Conservation (phyloP, 768 basidiomycete genomes). For the Suillus weaverae region DNA sequence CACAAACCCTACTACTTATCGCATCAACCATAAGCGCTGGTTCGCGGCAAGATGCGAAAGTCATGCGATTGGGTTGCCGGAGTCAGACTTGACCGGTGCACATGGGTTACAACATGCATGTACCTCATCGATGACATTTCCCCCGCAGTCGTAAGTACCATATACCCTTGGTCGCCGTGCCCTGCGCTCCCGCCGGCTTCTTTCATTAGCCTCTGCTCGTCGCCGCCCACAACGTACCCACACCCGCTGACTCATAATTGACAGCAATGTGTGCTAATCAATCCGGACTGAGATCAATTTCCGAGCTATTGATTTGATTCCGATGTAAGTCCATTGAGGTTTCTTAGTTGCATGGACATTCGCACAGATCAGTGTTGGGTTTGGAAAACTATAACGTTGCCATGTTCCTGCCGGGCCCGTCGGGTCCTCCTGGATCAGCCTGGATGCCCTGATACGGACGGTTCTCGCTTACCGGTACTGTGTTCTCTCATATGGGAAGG, state of each 20-base stretch:
- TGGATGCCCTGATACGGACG: not conserved
- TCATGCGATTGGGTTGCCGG: not conserved
- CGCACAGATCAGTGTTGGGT: not conserved
- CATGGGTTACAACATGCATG: not conserved
- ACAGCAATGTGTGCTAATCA: not conserved
- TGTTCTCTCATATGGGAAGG: slow-evolving; percentile 1
- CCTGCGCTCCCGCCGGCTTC: not conserved
- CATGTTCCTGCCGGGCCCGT: not conserved
- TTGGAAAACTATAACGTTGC: not conserved
- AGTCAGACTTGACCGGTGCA: not conserved
- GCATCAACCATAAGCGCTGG: not conserved
- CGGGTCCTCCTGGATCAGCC: not conserved
- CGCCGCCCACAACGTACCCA: not conserved
- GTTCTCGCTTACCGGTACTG: not conserved
- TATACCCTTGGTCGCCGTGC: not conserved
- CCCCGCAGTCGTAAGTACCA: not conserved
- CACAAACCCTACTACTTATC: not conserved
- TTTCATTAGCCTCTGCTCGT: not conserved
- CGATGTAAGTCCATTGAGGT: not conserved
- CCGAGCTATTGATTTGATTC: not conserved
- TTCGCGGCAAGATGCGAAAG: not conserved
- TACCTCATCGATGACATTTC: not conserved
- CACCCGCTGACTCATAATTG: not conserved
- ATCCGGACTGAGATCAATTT: not conserved
- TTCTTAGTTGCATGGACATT: not conserved